A percentile compares a stretch with the other conserved stretches of the same genome.
Conservation (phyloP, 1,284 basidiomycete genomes). For the Rhizopogon parksii region DNA sequence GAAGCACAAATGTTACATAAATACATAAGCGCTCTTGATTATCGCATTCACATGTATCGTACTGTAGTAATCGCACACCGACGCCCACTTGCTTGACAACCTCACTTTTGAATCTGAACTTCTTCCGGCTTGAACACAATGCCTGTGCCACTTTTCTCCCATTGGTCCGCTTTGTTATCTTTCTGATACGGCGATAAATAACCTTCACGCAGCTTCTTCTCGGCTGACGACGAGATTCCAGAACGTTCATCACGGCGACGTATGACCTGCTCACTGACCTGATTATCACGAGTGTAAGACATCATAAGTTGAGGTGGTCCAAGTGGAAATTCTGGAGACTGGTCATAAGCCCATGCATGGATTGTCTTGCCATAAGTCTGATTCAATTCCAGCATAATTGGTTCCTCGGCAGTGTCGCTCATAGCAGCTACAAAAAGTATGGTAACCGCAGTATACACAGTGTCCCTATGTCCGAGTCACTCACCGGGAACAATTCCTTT, state of each 20-base stretch:
- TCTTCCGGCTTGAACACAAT: constrained; percentile 16
- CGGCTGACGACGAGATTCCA: constrained; percentile 31
- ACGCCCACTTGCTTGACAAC: background rate
- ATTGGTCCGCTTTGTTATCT: constrained; percentile 32
- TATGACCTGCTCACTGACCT: constrained; percentile 30
- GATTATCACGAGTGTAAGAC: constrained; percentile 34
- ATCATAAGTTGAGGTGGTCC: constrained; percentile 44
- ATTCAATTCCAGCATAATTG: constrained; percentile 42
- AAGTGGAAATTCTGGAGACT: constrained; percentile 39
- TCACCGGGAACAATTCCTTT: constrained; percentile 35
- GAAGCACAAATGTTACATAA: background rate
- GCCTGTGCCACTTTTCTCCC: constrained; percentile 21
- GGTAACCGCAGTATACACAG: background rate
- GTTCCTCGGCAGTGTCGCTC: constrained; percentile 37
- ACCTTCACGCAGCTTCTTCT: constrained; percentile 28
- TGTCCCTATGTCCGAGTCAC: constrained; percentile 5
- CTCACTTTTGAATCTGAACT: constrained; percentile 6
- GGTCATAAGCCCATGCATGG: constrained; percentile 42
- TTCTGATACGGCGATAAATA: constrained; percentile 37
- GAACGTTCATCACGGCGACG: constrained; percentile 30
- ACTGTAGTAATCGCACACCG: background rate
- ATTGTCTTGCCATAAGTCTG: constrained; percentile 48
- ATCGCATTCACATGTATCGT: too few relatives aligned
- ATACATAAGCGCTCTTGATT: background rate
- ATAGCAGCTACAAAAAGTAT: constrained; percentile 21